Conservation (phyloP, 2,329 filamentous ascomycete species). For the Penicillium vulpinum region DNA sequence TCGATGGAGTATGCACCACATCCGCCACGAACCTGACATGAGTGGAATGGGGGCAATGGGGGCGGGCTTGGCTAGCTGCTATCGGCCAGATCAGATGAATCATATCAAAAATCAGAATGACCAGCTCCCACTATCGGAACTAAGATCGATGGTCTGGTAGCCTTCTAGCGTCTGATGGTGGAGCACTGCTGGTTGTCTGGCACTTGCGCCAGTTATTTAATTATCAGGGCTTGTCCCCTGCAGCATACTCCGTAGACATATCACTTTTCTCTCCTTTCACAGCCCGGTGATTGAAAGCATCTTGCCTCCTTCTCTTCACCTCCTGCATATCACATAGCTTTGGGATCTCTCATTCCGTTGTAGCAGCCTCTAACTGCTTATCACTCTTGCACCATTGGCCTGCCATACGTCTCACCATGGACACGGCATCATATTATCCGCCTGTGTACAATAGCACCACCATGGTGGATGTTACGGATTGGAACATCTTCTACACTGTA, state of each 20-base stretch:
- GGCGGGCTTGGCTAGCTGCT: constrained; percentile 19
- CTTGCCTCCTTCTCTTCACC: neutral
- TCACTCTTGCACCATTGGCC: neutral
- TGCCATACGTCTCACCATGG: constrained; percentile 29
- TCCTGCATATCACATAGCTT: neutral
- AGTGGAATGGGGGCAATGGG: constrained; percentile 12
- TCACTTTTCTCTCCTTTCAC: constrained; percentile 15
- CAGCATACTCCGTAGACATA: constrained; percentile 25
- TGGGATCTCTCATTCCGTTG: neutral
- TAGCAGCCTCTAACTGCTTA: neutral
- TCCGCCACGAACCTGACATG: constrained; percentile 11
- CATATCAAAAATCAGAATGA: constrained; percentile 25
- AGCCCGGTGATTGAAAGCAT: neutral
- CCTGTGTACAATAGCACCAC: constrained; percentile 65
- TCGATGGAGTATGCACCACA: constrained; percentile 9
- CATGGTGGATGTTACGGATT: constrained; percentile 70
- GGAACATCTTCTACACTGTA: constrained; percentile 79
- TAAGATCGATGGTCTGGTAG: constrained; percentile 18
- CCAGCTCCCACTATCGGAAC: constrained; percentile 27
- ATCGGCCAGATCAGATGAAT: constrained; percentile 23
- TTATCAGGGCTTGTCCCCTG: constrained; percentile 24
- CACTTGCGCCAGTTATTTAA: constrained; percentile 22
- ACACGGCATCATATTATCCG: constrained; percentile 37
- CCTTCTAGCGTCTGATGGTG: constrained; percentile 25
- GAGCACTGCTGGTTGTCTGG: constrained; percentile 15